A percentile compares a stretch with the other conserved stretches of the same genome.
Conservation (phyloP, 176 grass and related monocot species). For the Oryza australiensis region DNA sequence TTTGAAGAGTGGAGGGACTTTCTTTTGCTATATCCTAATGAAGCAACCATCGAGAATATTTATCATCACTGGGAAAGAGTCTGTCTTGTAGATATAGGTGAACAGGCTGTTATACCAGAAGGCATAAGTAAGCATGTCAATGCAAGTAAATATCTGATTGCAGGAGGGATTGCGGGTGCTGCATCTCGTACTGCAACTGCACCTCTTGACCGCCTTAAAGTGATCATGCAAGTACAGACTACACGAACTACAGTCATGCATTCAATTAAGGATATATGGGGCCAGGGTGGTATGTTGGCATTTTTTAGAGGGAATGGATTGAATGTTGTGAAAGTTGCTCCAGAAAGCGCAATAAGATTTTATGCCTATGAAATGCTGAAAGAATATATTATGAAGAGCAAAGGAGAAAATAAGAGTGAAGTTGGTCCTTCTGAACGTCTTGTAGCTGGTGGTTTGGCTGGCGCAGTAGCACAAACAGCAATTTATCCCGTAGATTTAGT, state of each 20-base stretch:
- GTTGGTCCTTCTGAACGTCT: constrained; percentile 83
- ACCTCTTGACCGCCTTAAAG: constrained; percentile 96
- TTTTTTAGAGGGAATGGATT: constrained; percentile 98
- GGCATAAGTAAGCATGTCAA: constrained; percentile 89
- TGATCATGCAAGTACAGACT: constrained; percentile 93
- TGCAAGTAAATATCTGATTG: constrained; percentile 89
- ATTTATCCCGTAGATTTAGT: constrained; percentile 96
- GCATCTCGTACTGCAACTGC: constrained; percentile 91
- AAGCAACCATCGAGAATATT: constrained; percentile 91
- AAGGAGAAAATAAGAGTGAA: constrained; percentile 79
- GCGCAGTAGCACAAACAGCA: constrained; percentile 80
- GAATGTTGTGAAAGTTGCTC: constrained; percentile 97
- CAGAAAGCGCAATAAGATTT: constrained; percentile 96
- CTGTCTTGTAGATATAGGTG: constrained; percentile 93
- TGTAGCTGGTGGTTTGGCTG: constrained; percentile 90
- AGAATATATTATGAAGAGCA: constrained; percentile 79
- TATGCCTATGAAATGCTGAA: constrained; percentile 91
- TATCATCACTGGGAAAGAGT: constrained; percentile 98
- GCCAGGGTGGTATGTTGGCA: constrained; percentile 65
- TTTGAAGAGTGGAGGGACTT: constrained; percentile 99
- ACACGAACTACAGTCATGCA: constrained; percentile 52
- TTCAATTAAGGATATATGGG: constrained; percentile 85
- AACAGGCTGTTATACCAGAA: constrained; percentile 94
- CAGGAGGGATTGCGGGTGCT: constrained; percentile 92
- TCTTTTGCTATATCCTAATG: constrained; percentile 95